Base-by-base conservation (phyloP, 306 rosid species). In the Begonia peltatifolia region DNA sequence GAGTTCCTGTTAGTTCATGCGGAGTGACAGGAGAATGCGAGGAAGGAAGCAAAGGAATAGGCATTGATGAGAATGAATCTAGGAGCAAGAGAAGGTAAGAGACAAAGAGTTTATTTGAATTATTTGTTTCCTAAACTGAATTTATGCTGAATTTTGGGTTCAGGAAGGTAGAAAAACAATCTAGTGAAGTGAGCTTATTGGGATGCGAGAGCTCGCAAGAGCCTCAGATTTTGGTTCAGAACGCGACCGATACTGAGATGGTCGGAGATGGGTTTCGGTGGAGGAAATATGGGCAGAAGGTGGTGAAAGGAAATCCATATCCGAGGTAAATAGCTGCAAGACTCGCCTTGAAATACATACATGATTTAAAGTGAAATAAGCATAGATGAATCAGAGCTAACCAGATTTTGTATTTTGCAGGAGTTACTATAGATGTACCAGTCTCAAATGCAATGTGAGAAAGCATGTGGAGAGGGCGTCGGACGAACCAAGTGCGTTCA, bases 211-310 rank as follows among this genome's bases (percentile, higher is more conserved):
- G 66, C 30, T 57, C 68, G 53, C 79, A 22, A 50, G 85, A 85
- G 68, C 74, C 79, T 3, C 75, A 75, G 9, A 57, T 71, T 43
- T 72, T 74, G 71, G 79, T 73, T 71, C 94, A 79, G 71, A 80
- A 68, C 56, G 66, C 78, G 13, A 61, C 57, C 1, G 87, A 83
- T 66, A 63, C 81, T 25, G 94, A 83, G 57, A 65, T 81, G 14
- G 47, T 78, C 2, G 80, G 84, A 41, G 95, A 90, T 63, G 94
- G 95, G 48, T 79, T 80, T 64, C 95, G 94, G 59, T 90, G 99
- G 99, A 86, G 95, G 71, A 90, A 90, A 77, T 90, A 90, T 66
- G 99, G 99, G 10, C 95, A 90, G 81, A 90, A 90, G 57, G 87
- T 90, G 67, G 95, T 86, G 25, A 83, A 90, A 77, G 95, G 95